phyloP scores from a whole-genome alignment of 2,329 filamentous ascomycete species.

The Paraphoma sp. region DNA sequence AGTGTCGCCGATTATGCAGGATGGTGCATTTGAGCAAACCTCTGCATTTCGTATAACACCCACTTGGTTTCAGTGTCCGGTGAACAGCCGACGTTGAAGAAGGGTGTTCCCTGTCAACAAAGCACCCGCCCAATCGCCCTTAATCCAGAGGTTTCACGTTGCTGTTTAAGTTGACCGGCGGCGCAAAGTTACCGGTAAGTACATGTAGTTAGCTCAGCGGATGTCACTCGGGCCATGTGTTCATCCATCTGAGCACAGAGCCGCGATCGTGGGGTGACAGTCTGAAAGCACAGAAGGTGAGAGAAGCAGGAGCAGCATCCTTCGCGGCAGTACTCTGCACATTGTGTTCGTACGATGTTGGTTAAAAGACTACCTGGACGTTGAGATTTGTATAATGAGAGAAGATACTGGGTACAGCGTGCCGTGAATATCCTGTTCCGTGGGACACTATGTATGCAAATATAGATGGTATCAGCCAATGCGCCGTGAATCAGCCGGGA shows the following conservation, averaged over 20 bases:
- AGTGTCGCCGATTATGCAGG: neutral
- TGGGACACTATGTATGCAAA: no score
- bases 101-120: neutral
- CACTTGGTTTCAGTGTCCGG: neutral
- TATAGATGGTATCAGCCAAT: no score
- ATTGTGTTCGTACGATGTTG: neutral
- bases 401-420: no score
- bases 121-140: neutral
- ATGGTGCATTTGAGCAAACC: neutral
- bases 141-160: neutral
- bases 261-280: neutral
- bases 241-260: conserved; percentile 1
- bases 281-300: neutral
- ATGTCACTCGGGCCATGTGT: conserved; percentile 4
- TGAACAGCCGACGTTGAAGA: neutral
- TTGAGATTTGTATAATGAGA: no score
- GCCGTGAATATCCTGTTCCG: no score
- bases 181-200: conserved; percentile 2
- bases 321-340: neutral
- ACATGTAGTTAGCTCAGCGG: conserved; percentile 1
- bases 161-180: conserved; percentile 12
- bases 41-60: neutral
- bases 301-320: neutral
- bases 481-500: neutral
- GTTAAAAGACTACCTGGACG: no score